Evolutionary conservation across 257 asterid species (phyloP), one percentile per base, ranked within the genome.

Genomic region (Penstemon davidsonii): DNA sequence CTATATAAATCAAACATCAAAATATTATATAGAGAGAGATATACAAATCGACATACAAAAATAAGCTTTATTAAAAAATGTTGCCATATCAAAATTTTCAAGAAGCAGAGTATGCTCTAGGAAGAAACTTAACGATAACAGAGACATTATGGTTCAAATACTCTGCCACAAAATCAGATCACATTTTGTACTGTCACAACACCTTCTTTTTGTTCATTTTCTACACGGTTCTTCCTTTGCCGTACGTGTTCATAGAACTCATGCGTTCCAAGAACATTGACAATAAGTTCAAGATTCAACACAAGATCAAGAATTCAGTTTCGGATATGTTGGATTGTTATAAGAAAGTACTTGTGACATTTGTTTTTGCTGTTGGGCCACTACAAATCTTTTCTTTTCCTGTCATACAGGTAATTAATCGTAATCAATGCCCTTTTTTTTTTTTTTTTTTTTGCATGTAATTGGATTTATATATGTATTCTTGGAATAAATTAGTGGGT

Each of bases 121-220:
- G 95, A 12, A 83, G 95, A 75, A 87, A 79, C 69, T 80, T 87
- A 8, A 85, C 89, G 7, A 66, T 56, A 67, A 79, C 74, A 3
- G 92, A 89, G 80, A 73, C 80, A 25, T 38, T 87, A 60, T 89
- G 96, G 96, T 81, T 75, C 75, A 61, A 80, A 41, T 87, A 89
- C 72, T 79, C 95, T 2, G 90, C 83, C 37, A 43, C 15, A 10
- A 87, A 84, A 76, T 80, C 88, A 1, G 91, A 86, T 75, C 77
- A 66, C 62, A 6, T 85, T 61, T 76, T 86, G 5, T 89, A 83
- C 25, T 84, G 86, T 19, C 91, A 88, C 72, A 88, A 88, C 75
- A 86, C 89, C 0, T 43, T 88, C 1, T 89, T 89, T 78, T 71
- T 87, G 75, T 74, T 82, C 61, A 13, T 89, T 8, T 85, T 87